A percentile compares a stretch with the other conserved stretches of the same genome.
Conservation (phyloP, 2,329 filamentous ascomycete species). For the Pestalotiopsis sp. region DNA sequence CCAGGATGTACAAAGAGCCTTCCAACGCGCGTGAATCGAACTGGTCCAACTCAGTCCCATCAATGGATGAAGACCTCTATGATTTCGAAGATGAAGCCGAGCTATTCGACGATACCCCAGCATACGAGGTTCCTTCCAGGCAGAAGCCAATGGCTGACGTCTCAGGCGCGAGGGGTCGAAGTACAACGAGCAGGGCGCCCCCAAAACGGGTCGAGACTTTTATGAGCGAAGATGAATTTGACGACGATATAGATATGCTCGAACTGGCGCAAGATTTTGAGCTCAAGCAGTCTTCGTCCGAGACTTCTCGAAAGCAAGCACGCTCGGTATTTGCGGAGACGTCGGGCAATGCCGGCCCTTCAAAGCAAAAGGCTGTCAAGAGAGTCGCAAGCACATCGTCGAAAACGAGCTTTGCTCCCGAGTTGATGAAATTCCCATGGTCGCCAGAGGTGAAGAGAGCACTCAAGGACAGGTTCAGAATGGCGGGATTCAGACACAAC, state of each 20-base stretch:
- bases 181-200: slow-evolving; percentile 24
- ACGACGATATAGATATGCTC: slow-evolving; percentile 54
- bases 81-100: slow-evolving; percentile 39
- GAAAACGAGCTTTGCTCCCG: slow-evolving; percentile 45
- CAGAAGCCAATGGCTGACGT: slow-evolving; percentile 15
- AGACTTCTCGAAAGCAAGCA: slow-evolving; percentile 22
- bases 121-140: slow-evolving; percentile 15
- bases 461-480: slow-evolving; percentile 81
- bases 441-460: slow-evolving; percentile 80
- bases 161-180: slow-evolving; percentile 19
- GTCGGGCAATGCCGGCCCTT: slow-evolving; percentile 47
- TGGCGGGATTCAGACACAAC: slow-evolving; percentile 86
- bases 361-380: slow-evolving; percentile 38
- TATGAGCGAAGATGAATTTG: slow-evolving; percentile 43
- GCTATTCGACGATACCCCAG: slow-evolving; percentile 26
- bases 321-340: slow-evolving; percentile 49
- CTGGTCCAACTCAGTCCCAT: slow-evolving; percentile 12
- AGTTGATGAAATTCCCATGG: slow-evolving; percentile 74
- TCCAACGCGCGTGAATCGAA: slow-evolving; percentile 14
- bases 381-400: slow-evolving; percentile 31
- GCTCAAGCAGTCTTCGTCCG: slow-evolving; percentile 39
- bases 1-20: slow-evolving; percentile 10
- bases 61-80: slow-evolving; percentile 20
- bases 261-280: slow-evolving; percentile 56
- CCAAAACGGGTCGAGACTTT: slow-evolving; percentile 4